Percentiles rank a stretch among this genome's conserved stretches.
Conservation (phyloP, 2,329 filamentous ascomycete species). For the Mycocentrospora acerina region DNA sequence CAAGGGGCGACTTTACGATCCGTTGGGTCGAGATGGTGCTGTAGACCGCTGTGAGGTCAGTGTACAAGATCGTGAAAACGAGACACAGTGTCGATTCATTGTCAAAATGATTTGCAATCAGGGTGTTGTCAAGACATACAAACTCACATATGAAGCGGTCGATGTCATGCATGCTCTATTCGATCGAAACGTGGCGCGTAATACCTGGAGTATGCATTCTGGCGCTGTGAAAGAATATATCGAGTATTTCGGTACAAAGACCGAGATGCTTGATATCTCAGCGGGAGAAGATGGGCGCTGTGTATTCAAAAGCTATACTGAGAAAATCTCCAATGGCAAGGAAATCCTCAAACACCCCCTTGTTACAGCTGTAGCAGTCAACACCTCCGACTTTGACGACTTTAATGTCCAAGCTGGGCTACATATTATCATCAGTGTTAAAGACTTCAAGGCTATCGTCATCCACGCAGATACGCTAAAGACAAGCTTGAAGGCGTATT, state of each 20-base stretch:
- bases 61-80: conserved; percentile 69
- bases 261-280: conserved; percentile 78
- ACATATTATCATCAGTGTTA: conserved; percentile 79
- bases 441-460: conserved; percentile 79
- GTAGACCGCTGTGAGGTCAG: conserved; percentile 75
- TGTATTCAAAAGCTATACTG: conserved; percentile 79
- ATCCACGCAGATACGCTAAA: conserved; percentile 71
- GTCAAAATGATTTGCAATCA: conserved; percentile 74
- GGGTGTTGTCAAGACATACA: conserved; percentile 75
- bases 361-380: conserved; percentile 76
- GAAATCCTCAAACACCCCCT: conserved; percentile 78
- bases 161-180: conserved; percentile 78
- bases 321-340: conserved; percentile 71
- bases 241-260: conserved; percentile 78
- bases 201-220: conserved; percentile 73
- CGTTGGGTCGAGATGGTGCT: conserved; percentile 65
- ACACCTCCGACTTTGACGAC: conserved; percentile 74
- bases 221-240: conserved; percentile 71
- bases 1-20: conserved; percentile 65
- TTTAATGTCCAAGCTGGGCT: conserved; percentile 73
- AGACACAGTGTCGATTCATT: conserved; percentile 70
- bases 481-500: conserved; percentile 66
- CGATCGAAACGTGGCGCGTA: conserved; percentile 63
- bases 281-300: conserved; percentile 64
- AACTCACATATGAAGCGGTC: conserved; percentile 71